Base-by-base conservation (phyloP, 208 protist genomes). In the Trypanosoma avium region DNA sequence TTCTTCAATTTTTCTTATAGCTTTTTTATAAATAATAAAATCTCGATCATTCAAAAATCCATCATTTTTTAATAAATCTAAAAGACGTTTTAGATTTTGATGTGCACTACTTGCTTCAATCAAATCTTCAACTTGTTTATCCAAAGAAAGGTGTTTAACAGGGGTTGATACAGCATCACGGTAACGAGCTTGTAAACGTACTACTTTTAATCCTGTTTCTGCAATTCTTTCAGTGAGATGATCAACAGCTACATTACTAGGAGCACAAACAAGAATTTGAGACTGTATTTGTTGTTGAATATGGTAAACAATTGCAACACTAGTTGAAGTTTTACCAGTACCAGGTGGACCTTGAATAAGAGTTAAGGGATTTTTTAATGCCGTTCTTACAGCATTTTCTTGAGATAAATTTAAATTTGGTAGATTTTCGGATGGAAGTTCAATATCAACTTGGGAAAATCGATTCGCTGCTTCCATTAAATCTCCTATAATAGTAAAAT, bases 271-370 rank as follows among this genome's bases (percentile, higher is more conserved):
- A 15, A 90, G 48, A 43, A 87, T 71, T 42, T 80, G 61, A 13
- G 82, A 57, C 24, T 61, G 45, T 48, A 84, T 46, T 30, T 78
- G 26, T 19, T 88, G 26, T 5, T 81, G 66, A 9, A 99, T 55
- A 52, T 99, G 92, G 54, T 98, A 98, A 5, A 99, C 93, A 50
- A 99, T 89, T 13, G 94, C 88, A 0, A 97, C 97, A 7, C 84
- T 94, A 4, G 97, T 99, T 9, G 98, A 86, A 4, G 98, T 99
- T 67, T 99, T 99, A 21, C 97, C 97, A 7, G 98, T 99, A n/a
- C 98, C 98, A 19, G 67, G 67, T 10, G 67, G 67, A 5, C 67
- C 67, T 60, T 73, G 67, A 56, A 73, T 73, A 30, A 73, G 58
- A 13, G 67, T 73, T 26, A 97, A 70, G 22, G 96, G 89, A 46